Base-by-base conservation (phyloP, 2,329 filamentous ascomycete species). In the Zasmidium cellare region DNA sequence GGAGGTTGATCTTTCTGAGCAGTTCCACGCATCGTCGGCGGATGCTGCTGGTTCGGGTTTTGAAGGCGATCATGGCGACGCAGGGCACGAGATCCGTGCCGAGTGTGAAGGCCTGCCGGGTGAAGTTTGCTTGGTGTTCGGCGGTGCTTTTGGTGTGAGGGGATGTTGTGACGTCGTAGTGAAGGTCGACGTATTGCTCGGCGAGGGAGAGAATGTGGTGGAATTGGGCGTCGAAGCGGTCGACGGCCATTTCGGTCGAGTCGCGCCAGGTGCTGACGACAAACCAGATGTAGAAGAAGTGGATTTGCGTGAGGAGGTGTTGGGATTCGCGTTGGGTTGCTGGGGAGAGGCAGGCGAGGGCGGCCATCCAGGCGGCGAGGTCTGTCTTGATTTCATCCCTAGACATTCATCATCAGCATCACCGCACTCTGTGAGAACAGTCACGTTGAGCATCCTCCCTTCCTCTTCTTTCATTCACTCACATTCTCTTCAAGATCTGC, bases 221-320 rank as follows among this genome's bases (percentile, higher is more conserved):
- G 25, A 63, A 63, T 28, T 63, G 60, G 16, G 18, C 25, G 23
- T 63, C 55, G 35, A 63, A 63, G 18, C 60, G 60, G 45, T 63
- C 60, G 9, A 60, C 53, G 14, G 51, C 31, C 55, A 58, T 52
- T 44, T 63, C 60, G 18, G 48, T 46, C 19, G 52, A 50, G 23
- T 63, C 60, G 5, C 60, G 60, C 57, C 60, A 63, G 48, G 57
- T 63, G 51, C 51, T 46, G 9, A 58, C 50, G 25, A 52, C 44
- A 55, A 60, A 60, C 51, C 53, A 63, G 9, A 58, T 53, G 51
- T 63, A 63, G 53, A 63, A 63, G 55, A 63, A 63, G 31, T 60
- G 55, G 35, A 63, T 60, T 41, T 63, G 55, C 1, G 53, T 58
- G 16, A 63, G 50, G 3, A 63, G 22, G 11, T 60, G 57, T 18